These are phyloP conservation scores for Pseudocercospora fijiensis DNA, from an alignment of 2,329 filamentous ascomycete species.

Conservation along the genomic window DNA sequence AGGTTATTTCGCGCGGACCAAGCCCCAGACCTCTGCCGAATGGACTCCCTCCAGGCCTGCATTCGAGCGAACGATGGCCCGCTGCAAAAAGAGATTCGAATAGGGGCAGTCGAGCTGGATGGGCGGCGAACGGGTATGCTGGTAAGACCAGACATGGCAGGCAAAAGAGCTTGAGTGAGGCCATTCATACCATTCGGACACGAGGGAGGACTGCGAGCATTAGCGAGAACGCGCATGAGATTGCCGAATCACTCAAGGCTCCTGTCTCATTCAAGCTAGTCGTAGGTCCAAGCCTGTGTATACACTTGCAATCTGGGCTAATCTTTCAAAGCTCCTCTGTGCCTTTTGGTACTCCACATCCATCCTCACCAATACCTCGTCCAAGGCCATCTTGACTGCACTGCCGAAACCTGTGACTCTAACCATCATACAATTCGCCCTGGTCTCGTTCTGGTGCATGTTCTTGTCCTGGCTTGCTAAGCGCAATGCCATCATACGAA, in stretches of 20 bases:
- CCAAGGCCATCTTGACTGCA: constrained; percentile 91
- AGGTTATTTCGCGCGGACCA: constrained; percentile 30
- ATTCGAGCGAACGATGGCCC: constrained; percentile 59
- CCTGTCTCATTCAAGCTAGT: constrained; percentile 85
- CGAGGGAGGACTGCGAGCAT: constrained; percentile 70
- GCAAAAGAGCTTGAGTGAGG: constrained; percentile 86
- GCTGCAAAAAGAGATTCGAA: constrained; percentile 48
- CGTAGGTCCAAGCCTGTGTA: constrained; percentile 52
- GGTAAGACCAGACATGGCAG: constrained; percentile 57
- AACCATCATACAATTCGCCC: constrained; percentile 88
- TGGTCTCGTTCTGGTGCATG: constrained; percentile 86
- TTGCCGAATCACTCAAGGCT: constrained; percentile 85
- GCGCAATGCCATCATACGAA: constrained; percentile 68
- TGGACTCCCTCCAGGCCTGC: constrained; percentile 37
- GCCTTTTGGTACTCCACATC: constrained; percentile 93
- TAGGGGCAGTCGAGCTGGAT: constrained; percentile 47
- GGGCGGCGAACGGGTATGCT: constrained; percentile 42
- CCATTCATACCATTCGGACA: constrained; percentile 77
- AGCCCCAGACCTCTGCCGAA: constrained; percentile 36
- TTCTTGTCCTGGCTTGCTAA: constrained; percentile 73
- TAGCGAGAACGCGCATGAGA: constrained; percentile 87
- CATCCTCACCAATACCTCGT: constrained; percentile 94
- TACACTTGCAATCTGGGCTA: constrained; percentile 30
- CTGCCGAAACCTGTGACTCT: constrained; percentile 88
- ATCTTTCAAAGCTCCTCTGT: constrained; percentile 67